Evolutionary conservation across 257 asterid species (phyloP).

Genomic region (Asclepias syriaca): DNA sequence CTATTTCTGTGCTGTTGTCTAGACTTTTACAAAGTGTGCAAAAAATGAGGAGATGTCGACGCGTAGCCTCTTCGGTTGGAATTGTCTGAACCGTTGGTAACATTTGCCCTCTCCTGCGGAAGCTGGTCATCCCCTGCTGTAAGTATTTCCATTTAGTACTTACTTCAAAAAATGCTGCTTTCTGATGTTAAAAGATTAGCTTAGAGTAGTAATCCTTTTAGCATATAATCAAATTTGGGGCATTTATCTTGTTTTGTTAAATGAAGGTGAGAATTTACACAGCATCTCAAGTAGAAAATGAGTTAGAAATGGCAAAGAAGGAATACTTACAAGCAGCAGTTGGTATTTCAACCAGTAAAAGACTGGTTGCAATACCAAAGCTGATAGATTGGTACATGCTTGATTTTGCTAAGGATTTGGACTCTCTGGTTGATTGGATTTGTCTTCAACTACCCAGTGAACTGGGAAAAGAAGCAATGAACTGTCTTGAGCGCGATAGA

Average conservation of each 20-base stretch:
- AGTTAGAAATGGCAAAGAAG: constrained; percentile 72
- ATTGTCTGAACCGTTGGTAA: constrained; percentile 73
- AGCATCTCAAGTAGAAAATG: constrained; percentile 63
- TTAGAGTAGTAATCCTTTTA: neutral
- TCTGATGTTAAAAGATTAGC: neutral
- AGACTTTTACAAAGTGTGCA: constrained; percentile 56
- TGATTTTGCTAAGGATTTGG: constrained; percentile 82
- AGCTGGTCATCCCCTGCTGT: constrained; percentile 98
- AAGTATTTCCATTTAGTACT: constrained; percentile 24
- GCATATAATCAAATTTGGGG: too few relatives aligned
- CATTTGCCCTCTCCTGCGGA: constrained; percentile 95
- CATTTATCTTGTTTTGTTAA: neutral
- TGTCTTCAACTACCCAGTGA: constrained; percentile 69
- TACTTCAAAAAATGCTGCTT: neutral
- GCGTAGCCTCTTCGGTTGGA: constrained; percentile 53
- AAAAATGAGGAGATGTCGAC: constrained; percentile 49
- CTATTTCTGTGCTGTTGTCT: constrained; percentile 19
- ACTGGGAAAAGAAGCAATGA: constrained; percentile 60
- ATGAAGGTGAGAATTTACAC: constrained; percentile 75
- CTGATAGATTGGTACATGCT: constrained; percentile 82
- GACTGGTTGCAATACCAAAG: constrained; percentile 69
- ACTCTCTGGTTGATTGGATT: constrained; percentile 80
- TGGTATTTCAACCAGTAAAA: constrained; percentile 45
- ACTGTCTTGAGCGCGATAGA: constrained; percentile 51
- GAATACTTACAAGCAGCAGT: constrained; percentile 76